Evolutionary conservation across 176 grass and related monocot genomes (phyloP).

Genomic region (Carex littledalei): DNA sequence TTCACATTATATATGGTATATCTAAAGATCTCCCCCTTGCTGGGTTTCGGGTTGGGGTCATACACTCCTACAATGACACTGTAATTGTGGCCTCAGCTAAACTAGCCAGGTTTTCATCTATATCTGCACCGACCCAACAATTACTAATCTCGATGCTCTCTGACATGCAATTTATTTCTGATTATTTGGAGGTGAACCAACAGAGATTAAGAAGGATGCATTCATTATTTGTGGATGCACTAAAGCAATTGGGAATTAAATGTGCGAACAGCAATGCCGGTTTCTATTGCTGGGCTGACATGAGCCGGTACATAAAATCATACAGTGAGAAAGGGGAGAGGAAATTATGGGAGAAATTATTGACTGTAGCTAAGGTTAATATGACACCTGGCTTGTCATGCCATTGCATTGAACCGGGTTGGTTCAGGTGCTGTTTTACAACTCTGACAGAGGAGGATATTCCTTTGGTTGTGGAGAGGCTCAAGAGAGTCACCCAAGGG

Average conservation of each 20-base stretch:
- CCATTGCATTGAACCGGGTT: conserved; percentile 95
- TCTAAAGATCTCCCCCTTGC: conserved; percentile 80
- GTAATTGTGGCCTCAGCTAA: conserved; percentile 64
- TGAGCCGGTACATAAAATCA: conserved; percentile 75
- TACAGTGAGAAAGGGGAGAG: conserved; percentile 89
- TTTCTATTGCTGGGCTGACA: conserved; percentile 96
- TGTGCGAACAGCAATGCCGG: conserved; percentile 74
- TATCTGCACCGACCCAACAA: conserved; percentile 57
- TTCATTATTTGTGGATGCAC: conserved; percentile 45
- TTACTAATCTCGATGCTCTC: conserved; percentile 81
- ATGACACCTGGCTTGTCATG: conserved; percentile 79
- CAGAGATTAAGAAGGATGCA: conserved; percentile 50
- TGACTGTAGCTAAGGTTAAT: conserved; percentile 81
- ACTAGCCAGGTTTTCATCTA: conserved; percentile 82
- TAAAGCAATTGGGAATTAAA: conserved; percentile 72
- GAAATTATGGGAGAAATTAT: conserved; percentile 70
- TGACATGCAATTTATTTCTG: conserved; percentile 61
- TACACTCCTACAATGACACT: conserved; percentile 76
- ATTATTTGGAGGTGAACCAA: conserved; percentile 53
- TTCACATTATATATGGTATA: conserved; percentile 87
- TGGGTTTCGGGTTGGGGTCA: conserved; percentile 72
- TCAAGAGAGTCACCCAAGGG: conserved; percentile 51
- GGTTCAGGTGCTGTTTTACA: conserved; percentile 90
- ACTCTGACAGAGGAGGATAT: conserved; percentile 71
- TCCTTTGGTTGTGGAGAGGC: conserved; percentile 67